A percentile compares a stretch with the other conserved stretches of the same genome.
Evolutionary conservation across 768 basidiomycete genomes (phyloP).

Genomic region (Botryobasidium botryosum): DNA sequence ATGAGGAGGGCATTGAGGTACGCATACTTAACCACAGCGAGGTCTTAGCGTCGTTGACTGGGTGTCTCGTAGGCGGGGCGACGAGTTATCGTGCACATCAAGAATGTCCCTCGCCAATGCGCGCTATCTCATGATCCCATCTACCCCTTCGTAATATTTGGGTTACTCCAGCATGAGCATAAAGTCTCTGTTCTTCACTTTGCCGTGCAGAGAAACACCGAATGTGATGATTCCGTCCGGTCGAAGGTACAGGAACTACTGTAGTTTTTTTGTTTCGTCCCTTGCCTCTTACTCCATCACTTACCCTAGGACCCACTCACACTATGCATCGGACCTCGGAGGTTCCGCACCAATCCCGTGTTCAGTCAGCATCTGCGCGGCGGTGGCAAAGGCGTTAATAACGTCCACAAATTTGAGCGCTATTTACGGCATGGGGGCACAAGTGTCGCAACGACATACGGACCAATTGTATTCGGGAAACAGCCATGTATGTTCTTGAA

Average conservation of each 20-base stretch:
- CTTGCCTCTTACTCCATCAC: background rate
- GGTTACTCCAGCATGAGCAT: slow-evolving; percentile 86
- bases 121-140: slow-evolving; percentile 23
- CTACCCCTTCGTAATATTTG: slow-evolving; percentile 51
- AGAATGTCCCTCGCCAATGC: slow-evolving; percentile 46
- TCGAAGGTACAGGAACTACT: slow-evolving; percentile 49
- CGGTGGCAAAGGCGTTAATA: slow-evolving; percentile 83
- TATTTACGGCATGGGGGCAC: slow-evolving; percentile 72
- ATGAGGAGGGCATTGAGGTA: slow-evolving; percentile 58
- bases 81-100: slow-evolving; percentile 60
- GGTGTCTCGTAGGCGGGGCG: slow-evolving; percentile 48
- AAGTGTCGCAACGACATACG: slow-evolving; percentile 74
- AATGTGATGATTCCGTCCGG: slow-evolving; percentile 72
- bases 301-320: slow-evolving; percentile 60
- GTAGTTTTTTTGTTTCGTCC: background rate
- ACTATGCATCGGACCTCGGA: slow-evolving; percentile 75
- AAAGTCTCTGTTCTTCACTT: slow-evolving; percentile 89
- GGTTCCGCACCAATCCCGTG: slow-evolving; percentile 67
- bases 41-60: background rate
- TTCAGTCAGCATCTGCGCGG: slow-evolving; percentile 88
- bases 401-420: slow-evolving; percentile 92
- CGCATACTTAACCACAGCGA: background rate
- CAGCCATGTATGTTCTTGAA: slow-evolving; percentile 62
- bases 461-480: slow-evolving; percentile 75
- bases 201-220: slow-evolving; percentile 85